Evolutionary conservation across 2,329 filamentous ascomycete genomes (phyloP), one percentile per base, ranked within the genome.

Genomic region (Chaetomiaceae sp.): DNA sequence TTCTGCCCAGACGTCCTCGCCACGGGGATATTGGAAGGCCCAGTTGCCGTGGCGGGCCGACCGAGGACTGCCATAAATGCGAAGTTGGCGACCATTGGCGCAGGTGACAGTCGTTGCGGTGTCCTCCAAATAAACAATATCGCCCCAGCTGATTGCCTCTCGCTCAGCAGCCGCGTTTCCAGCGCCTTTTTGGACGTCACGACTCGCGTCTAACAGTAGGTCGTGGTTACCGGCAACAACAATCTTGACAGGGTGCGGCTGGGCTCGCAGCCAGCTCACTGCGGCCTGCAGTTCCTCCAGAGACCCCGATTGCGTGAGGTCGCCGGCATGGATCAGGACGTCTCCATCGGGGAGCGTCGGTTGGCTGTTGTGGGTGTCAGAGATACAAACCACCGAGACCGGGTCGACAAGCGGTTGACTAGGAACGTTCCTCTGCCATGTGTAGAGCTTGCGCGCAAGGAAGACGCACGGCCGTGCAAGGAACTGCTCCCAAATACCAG

Each of bases 271-370:
- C 71, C 71, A 74, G 14, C 40, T 38, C 10, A 73, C 43, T 1
- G 46, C 14, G 5, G 32, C 45, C 40, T 66, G 63, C 3, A 75
- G 54, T 55, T 75, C 72, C 0, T 59, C 58, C 48, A 70, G 67
- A 0, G 69, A 68, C 1, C 72, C 72, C 21, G 63, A 61, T 33
- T 71, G 61, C 0, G 69, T 73, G 16, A 74, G 63, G 52, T 74
- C 70, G 14, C 72, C 71, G 9, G 72, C 71, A 52, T 75, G 72
- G 48, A 74, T 64, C 5, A 74, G 66, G 3, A 74, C 58, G 53
- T 74, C 71, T 1, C 71, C 72, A 9, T 58, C 33, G 2, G 71
- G 71, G 5, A 73, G 54, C 5, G 52, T 49, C 0, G 67, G 69
- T 27, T 62, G 64, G 21, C 54, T 59, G 56, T 71, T 72, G 64